Conservation (phyloP, 2,329 filamentous ascomycete genomes). For the Penicillium sclerotigenum region DNA sequence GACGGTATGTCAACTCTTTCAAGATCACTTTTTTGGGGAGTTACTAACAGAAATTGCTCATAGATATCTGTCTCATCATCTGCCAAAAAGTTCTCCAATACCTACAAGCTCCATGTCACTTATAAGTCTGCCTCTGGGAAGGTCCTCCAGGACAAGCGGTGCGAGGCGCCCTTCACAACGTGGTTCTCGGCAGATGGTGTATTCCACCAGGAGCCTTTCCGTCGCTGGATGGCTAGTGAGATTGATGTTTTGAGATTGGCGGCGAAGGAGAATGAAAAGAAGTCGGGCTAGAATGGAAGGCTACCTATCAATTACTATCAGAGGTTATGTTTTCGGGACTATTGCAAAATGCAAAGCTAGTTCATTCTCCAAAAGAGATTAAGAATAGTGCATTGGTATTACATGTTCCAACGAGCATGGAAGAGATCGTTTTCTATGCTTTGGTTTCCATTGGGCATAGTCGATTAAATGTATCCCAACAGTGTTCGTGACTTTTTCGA, state of each 20-base stretch:
- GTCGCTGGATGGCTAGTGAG: conserved; percentile 59
- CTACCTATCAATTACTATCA: not conserved
- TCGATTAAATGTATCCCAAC: not conserved
- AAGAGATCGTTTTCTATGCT: not conserved
- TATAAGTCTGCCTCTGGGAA: conserved; percentile 42
- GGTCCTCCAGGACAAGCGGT: conserved; percentile 46
- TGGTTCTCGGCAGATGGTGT: conserved; percentile 60
- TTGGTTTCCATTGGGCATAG: not conserved
- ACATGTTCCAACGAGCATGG: not conserved
- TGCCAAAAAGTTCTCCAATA: conserved; percentile 74
- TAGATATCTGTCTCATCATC: conserved; percentile 71
- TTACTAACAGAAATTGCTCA: conserved; percentile 3
- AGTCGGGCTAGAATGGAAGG: conserved; percentile 17
- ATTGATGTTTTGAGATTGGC: conserved; percentile 54
- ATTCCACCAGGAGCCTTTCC: conserved; percentile 60
- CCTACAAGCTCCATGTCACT: conserved; percentile 70
- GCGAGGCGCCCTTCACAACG: conserved; percentile 56
- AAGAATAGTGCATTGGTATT: not conserved
- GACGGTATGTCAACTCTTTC: conserved; percentile 46
- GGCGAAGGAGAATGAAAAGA: conserved; percentile 39
- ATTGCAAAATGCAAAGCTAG: not conserved
- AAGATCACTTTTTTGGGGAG: not conserved
- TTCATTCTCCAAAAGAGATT: not conserved
- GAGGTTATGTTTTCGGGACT: not conserved
- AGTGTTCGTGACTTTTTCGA: not conserved